Base-by-base conservation (phyloP, 352 stramenopile species). In the Pythium volutum region DNA sequence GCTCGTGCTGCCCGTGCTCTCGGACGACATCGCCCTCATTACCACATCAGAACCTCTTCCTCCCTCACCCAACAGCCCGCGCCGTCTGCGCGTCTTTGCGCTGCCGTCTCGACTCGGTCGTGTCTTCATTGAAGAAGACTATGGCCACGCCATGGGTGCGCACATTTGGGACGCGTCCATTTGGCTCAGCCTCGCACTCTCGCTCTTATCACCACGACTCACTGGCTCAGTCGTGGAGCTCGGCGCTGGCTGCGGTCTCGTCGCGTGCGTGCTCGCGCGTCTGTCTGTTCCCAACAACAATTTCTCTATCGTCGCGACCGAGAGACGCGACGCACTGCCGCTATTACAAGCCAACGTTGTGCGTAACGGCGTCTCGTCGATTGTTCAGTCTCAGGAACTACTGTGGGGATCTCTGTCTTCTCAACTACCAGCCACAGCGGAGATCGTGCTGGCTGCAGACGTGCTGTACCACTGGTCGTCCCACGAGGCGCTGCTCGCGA, bases 141-240 rank as follows among this genome's bases (percentile, higher is more conserved):
- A 91, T 36, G 81, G 81, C 12, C 70, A 85, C 25, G 61, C 75
- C 10, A 91, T 91, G 81, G 81, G 76, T 1, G 71, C 81, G 1
- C 77, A 89, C 48, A 58, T 88, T 18, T 91, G 81, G 81, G 81
- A 91, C 52, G 79, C 81, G 2, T 84, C 73, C 6, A 76, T 91
- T 29, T 65, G 79, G 41, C 65, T 91, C 15, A 69, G 70, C 22
- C 71, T 84, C 31, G 55, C 69, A 7, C 49, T 86, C n/a, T 16
- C 42, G 27, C 48, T 55, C 23, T 39, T 15, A 16, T 31, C 48
- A 16, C 4, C 15, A 10, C 20, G 1, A 16, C 29, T 55, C 22
- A 36, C 3, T 52, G n/a, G 6, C 38, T n/a, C n/a, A 11, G 18
- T 18, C 2, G 71, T 82, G 47, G 76, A 84, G 45, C 62, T 88